These are phyloP conservation scores for Podila verticillata DNA, from an alignment of 192 early-diverging fungal species.

Conservation along the genomic window DNA sequence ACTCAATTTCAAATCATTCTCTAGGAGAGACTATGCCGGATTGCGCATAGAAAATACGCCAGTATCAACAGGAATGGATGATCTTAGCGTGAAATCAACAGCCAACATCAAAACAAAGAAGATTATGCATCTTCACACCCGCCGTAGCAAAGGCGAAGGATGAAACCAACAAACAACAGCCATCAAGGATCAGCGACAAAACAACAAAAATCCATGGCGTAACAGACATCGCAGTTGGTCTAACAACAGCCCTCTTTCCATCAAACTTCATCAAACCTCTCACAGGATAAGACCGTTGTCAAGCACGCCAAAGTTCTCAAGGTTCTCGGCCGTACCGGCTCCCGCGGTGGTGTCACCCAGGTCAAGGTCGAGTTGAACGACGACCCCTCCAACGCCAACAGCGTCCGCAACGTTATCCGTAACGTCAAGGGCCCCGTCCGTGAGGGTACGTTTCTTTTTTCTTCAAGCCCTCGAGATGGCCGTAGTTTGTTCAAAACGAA, in stretches of 20 bases:
- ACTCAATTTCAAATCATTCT: neutral
- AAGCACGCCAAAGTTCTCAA: slow-evolving; percentile 97
- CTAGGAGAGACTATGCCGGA: neutral
- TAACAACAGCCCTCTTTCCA: neutral
- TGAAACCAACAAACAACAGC: too few species aligned
- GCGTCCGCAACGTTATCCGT: slow-evolving; percentile 94
- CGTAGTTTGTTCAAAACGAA: too few species aligned
- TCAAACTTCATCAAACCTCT: neutral
- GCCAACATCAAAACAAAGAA: too few species aligned
- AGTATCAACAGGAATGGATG: neutral
- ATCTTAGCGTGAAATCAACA: too few species aligned
- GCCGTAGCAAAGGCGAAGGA: too few species aligned
- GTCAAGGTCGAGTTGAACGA: slow-evolving; percentile 99
- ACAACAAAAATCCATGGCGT: neutral
- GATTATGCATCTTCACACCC: too few species aligned
- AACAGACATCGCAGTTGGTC: neutral
- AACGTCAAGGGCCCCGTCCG: slow-evolving; percentile 99
- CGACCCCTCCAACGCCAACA: slow-evolving; percentile 72
- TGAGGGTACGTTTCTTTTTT: slow-evolving; percentile 61
- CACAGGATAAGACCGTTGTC: slow-evolving; percentile 57
- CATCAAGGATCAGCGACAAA: too few species aligned
- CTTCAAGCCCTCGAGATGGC: neutral
- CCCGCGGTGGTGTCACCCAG: slow-evolving; percentile 99
- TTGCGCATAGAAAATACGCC: neutral
- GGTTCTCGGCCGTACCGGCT: slow-evolving; percentile 99